Conservation (phyloP, 2,329 filamentous ascomycete genomes). For the Akanthomyces lecanii region DNA sequence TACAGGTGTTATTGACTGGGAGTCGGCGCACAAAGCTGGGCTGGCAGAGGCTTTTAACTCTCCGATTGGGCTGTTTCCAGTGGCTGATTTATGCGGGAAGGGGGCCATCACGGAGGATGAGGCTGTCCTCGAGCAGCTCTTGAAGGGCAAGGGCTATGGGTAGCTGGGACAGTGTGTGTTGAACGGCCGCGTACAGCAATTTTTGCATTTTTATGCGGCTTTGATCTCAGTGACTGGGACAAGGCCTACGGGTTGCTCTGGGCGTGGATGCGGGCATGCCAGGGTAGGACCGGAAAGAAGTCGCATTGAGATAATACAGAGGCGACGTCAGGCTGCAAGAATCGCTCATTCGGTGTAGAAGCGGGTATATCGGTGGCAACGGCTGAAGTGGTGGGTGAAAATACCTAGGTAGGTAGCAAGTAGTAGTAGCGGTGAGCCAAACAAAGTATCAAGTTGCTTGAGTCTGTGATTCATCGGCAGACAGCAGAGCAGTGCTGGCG, state of each 20-base stretch:
- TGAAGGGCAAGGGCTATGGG: constrained; percentile 29
- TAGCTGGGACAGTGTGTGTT: constrained; percentile 35
- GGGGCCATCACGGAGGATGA: constrained; percentile 37
- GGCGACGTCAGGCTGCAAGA: constrained; percentile 23
- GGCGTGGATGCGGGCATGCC: constrained; percentile 31
- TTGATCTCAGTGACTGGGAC: constrained; percentile 39
- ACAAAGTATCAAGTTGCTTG: no score
- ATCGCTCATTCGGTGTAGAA: constrained; percentile 16
- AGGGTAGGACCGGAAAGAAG: constrained; percentile 36
- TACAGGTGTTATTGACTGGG: constrained; percentile 11
- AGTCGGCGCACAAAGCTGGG: constrained; percentile 3
- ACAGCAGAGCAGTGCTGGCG: no score
- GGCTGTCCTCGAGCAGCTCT: constrained; percentile 29
- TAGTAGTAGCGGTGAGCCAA: neutral
- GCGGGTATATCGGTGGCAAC: neutral
- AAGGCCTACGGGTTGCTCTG: constrained; percentile 33
- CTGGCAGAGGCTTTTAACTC: constrained; percentile 1
- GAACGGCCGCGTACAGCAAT: constrained; percentile 34
- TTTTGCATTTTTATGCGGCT: constrained; percentile 40
- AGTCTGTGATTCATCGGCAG: no score
- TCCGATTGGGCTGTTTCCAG: constrained; percentile 29
- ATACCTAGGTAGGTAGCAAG: neutral
- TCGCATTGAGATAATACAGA: constrained; percentile 33
- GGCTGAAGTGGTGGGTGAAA: neutral
- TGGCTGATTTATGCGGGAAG: constrained; percentile 37